phyloP scores from a whole-genome alignment of 352 stramenopile species.

The Phytophthora megakarya region DNA sequence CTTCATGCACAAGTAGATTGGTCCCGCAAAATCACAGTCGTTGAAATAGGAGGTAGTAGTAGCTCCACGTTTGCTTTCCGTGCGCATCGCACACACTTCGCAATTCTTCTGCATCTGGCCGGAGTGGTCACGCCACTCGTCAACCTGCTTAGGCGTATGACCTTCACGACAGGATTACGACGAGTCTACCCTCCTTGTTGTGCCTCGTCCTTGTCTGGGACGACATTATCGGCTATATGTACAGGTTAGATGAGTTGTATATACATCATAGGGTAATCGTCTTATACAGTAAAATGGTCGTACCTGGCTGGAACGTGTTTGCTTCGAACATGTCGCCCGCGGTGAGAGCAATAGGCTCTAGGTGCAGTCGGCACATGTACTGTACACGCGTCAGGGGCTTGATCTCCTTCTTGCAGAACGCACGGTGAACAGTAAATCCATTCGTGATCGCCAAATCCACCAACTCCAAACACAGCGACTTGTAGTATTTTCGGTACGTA shows the following conservation, averaged over 20 bases:
- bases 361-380: conserved; percentile 5
- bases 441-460: conserved; percentile 18
- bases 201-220: not conserved
- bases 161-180: too few relatives aligned
- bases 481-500: conserved; percentile 20
- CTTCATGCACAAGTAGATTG: not conserved
- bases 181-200: too few relatives aligned
- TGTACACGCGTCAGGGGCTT: conserved; percentile 1
- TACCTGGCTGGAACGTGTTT: conserved; percentile 5
- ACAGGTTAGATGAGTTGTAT: not conserved
- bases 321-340: conserved; percentile 6
- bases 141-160: not conserved
- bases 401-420: conserved; percentile 1
- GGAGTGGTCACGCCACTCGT: conserved; percentile 2
- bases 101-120: conserved; percentile 7
- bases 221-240: not conserved
- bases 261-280: not conserved
- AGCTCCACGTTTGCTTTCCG: conserved; percentile 1
- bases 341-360: not conserved
- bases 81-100: conserved; percentile 1
- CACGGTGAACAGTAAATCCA: conserved; percentile 12
- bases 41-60: conserved; percentile 10
- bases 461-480: conserved; percentile 13
- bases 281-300: conserved; percentile 1
- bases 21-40: not conserved